phyloP scores from a whole-genome alignment of 2,329 filamentous ascomycete genomes.

The Apiospora marii region DNA sequence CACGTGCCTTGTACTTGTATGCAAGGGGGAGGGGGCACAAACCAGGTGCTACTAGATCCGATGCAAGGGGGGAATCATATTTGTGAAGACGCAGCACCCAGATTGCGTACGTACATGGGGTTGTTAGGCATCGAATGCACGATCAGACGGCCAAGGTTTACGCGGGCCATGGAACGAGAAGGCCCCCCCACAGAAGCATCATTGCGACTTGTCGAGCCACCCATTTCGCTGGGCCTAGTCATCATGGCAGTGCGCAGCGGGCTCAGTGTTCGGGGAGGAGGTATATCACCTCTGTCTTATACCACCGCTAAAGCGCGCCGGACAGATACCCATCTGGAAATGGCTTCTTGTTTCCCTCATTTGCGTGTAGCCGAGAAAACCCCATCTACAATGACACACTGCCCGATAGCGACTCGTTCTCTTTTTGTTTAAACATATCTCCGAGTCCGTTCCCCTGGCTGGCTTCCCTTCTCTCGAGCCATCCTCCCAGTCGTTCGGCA shows the following conservation, averaged over 20 bases:
- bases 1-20: neutral
- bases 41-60: neutral
- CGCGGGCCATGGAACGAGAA: neutral
- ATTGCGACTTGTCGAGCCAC: neutral
- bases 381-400: neutral
- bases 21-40: neutral
- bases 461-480: neutral
- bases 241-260: neutral
- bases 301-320: neutral
- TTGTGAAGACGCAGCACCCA: neutral
- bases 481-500: neutral
- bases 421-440: neutral
- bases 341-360: neutral
- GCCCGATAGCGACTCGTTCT: neutral
- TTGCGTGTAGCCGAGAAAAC: neutral
- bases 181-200: neutral
- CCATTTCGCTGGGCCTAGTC: neutral
- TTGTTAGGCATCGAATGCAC: neutral
- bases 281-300: neutral
- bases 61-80: neutral
- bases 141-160: neutral
- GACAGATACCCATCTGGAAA: neutral
- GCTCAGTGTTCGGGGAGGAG: neutral
- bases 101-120: neutral
- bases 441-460: neutral